Conservation (phyloP, 768 basidiomycete genomes). For the Calocybe indica region DNA sequence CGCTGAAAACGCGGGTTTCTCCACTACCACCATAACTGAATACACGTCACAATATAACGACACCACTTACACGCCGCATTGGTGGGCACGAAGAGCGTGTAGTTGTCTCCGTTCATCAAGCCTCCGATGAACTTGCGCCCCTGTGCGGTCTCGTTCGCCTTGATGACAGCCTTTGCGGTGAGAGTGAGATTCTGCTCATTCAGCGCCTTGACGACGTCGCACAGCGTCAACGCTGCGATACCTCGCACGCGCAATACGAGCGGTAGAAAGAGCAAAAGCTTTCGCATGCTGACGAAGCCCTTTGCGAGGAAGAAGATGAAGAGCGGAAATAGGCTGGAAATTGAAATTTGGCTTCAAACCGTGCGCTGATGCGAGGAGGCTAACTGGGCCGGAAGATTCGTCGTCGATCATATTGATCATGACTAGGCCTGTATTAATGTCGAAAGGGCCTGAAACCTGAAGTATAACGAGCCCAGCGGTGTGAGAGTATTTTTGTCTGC, state of each 20-base stretch:
- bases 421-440: no score
- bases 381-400: no score
- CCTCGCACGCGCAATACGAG: background rate
- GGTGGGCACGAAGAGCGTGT: conserved; percentile 15
- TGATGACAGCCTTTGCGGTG: background rate
- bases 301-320: no score
- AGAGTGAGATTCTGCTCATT: background rate
- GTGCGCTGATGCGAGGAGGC: no score
- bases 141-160: background rate
- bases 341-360: no score
- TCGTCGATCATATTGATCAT: no score
- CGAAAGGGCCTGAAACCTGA: no score
- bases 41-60: background rate
- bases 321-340: no score
- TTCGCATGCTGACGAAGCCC: no score
- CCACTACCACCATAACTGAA: background rate
- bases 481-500: no score
- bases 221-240: background rate
- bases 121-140: background rate
- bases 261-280: background rate
- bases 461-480: no score
- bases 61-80: conserved; percentile 13
- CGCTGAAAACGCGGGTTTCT: background rate
- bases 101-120: background rate
- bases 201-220: background rate